These are phyloP conservation scores for Linnemannia exigua DNA, from an alignment of 192 early-diverging fungal genomes.

Conservation along the genomic window DNA sequence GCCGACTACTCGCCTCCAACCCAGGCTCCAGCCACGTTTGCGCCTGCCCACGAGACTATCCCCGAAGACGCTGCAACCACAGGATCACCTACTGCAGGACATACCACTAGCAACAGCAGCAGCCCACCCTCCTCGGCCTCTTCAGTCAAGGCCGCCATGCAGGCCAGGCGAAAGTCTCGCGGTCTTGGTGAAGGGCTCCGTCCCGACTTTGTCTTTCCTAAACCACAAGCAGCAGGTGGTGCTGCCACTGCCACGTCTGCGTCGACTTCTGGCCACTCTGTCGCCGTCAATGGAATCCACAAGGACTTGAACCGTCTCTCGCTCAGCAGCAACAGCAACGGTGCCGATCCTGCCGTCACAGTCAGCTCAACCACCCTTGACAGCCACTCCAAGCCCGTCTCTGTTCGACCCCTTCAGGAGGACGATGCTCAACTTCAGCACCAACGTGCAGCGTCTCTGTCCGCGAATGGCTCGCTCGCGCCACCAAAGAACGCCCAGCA, in stretches of 20 bases:
- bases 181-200: conserved; percentile 44
- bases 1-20: background rate
- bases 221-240: conserved; percentile 15
- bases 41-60: conserved; percentile 18
- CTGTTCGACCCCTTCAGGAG: conserved; percentile 8
- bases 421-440: background rate
- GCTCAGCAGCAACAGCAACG: background rate
- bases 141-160: conserved; percentile 45
- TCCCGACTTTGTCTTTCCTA: conserved; percentile 56
- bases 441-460: background rate
- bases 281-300: conserved; percentile 5
- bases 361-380: background rate
- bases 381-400: background rate
- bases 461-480: conserved; percentile 22
- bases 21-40: conserved; percentile 19
- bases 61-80: background rate
- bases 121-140: conserved; percentile 6
- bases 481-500: conserved; percentile 26
- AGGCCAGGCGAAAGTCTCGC: conserved; percentile 42
- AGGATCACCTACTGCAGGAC: background rate
- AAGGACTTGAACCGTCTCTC: conserved; percentile 7
- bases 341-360: conserved; percentile 5
- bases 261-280: background rate
- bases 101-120: background rate
- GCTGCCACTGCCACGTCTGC: background rate